Evolutionary conservation across 345 rosid species (phyloP).

Genomic region (Brassica rapa): DNA sequence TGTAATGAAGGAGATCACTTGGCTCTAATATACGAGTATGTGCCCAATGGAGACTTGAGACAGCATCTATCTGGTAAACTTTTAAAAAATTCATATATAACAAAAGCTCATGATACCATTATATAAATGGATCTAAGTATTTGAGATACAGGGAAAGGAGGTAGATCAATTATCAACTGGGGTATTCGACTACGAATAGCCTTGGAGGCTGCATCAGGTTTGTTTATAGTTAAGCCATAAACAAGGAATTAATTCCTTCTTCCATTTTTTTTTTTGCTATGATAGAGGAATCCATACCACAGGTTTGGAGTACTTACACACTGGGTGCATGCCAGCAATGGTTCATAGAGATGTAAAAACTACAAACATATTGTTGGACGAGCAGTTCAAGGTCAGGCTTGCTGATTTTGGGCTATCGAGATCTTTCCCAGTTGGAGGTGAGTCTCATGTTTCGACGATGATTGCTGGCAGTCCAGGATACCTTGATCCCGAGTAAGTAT

Average conservation of each 20-base stretch:
- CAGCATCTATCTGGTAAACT: constrained; percentile 41
- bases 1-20: constrained; percentile 44
- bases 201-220: constrained; percentile 48
- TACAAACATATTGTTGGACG: constrained; percentile 45
- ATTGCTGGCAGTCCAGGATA: constrained; percentile 40
- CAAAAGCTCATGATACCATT: not conserved
- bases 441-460: constrained; percentile 7
- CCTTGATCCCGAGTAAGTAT: constrained; percentile 51
- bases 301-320: constrained; percentile 50
- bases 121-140: not conserved
- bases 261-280: not conserved
- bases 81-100: not conserved
- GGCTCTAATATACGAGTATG: constrained; percentile 48
- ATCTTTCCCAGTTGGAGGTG: constrained; percentile 27
- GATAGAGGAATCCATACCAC: not conserved
- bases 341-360: constrained; percentile 50
- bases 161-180: constrained; percentile 36
- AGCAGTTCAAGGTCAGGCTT: constrained; percentile 44
- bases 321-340: constrained; percentile 48
- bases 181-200: constrained; percentile 44
- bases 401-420: constrained; percentile 51
- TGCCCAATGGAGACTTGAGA: constrained; percentile 47
- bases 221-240: not conserved
- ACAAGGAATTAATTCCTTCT: not conserved
- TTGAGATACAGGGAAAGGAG: constrained; percentile 20